Percentiles rank a stretch among this genome's conserved stretches.
Conservation (phyloP, 2,329 filamentous ascomycete species). For the Septoria petroselini region DNA sequence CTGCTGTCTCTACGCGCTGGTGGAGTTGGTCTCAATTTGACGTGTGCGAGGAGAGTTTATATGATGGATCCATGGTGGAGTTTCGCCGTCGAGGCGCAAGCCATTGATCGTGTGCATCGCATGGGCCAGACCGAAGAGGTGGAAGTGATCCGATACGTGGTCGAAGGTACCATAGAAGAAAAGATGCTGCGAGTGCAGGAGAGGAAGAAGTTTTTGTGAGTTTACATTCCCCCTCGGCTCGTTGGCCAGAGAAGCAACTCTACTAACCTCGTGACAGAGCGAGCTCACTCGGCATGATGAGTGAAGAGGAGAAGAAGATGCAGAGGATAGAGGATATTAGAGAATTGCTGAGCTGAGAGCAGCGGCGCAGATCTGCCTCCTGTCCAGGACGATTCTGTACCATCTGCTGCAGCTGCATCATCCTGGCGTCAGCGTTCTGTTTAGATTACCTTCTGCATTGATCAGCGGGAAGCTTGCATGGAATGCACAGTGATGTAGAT, state of each 20-base stretch:
- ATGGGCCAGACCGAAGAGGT: constrained; percentile 93
- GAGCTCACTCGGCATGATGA: constrained; percentile 92
- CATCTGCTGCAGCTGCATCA: too few species aligned
- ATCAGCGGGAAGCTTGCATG: too few species aligned
- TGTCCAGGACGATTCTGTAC: too few species aligned
- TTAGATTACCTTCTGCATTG: too few species aligned
- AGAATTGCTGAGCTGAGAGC: constrained; percentile 68
- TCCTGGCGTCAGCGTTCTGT: too few species aligned
- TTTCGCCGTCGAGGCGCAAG: constrained; percentile 92
- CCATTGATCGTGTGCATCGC: constrained; percentile 93
- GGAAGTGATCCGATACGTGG: constrained; percentile 81
- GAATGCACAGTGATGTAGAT: too few species aligned
- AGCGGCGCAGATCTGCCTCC: too few species aligned
- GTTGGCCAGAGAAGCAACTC: constrained; percentile 4
- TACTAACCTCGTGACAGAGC: constrained; percentile 59
- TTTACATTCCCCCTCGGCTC: constrained; percentile 33
- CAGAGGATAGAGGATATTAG: constrained; percentile 92
- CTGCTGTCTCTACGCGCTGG: constrained; percentile 84
- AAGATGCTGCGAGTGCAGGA: constrained; percentile 93
- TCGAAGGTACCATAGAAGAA: constrained; percentile 87
- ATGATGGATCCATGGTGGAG: constrained; percentile 99
- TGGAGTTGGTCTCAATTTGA: constrained; percentile 90
- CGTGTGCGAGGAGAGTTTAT: constrained; percentile 81
- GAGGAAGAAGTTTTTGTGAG: constrained; percentile 91
- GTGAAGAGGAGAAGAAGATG: constrained; percentile 85